phyloP scores from a whole-genome alignment of 2,329 filamentous ascomycete species.

The Blumeria graminis region DNA sequence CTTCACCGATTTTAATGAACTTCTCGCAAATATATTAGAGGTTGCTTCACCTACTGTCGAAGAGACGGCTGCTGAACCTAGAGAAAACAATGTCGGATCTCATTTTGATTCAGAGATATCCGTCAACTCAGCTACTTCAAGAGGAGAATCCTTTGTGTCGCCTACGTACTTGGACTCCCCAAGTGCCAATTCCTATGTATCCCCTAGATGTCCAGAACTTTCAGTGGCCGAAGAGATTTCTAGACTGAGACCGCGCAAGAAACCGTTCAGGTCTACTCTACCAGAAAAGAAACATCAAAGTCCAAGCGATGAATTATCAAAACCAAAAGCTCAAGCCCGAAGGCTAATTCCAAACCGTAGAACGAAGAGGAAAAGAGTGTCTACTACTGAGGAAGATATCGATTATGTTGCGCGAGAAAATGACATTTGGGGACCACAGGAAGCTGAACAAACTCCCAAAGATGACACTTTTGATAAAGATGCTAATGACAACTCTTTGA shows the following conservation, averaged over 20 bases:
- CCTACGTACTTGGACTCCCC: too few relatives aligned
- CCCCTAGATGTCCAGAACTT: too few relatives aligned
- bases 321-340: too few relatives aligned
- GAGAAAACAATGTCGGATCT: background rate
- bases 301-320: too few relatives aligned
- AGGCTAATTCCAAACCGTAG: too few relatives aligned
- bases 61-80: conserved; percentile 3
- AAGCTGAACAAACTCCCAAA: conserved; percentile 4
- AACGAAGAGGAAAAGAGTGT: background rate
- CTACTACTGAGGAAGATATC: background rate
- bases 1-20: conserved; percentile 6
- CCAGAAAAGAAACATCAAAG: too few relatives aligned
- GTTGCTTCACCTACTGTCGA: conserved; percentile 9
- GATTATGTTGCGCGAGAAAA: conserved; percentile 7
- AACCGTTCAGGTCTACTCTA: too few relatives aligned
- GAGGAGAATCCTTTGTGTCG: too few relatives aligned
- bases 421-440: conserved; percentile 13
- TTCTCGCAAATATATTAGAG: conserved; percentile 11
- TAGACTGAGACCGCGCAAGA: too few relatives aligned
- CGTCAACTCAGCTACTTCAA: background rate
- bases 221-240: too few relatives aligned
- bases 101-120: background rate
- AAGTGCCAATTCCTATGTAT: too few relatives aligned
- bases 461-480: background rate
- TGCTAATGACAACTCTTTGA: background rate